Evolutionary conservation across 2,329 filamentous ascomycete species (phyloP).

Genomic region (Coniochaeta ligniaria): DNA sequence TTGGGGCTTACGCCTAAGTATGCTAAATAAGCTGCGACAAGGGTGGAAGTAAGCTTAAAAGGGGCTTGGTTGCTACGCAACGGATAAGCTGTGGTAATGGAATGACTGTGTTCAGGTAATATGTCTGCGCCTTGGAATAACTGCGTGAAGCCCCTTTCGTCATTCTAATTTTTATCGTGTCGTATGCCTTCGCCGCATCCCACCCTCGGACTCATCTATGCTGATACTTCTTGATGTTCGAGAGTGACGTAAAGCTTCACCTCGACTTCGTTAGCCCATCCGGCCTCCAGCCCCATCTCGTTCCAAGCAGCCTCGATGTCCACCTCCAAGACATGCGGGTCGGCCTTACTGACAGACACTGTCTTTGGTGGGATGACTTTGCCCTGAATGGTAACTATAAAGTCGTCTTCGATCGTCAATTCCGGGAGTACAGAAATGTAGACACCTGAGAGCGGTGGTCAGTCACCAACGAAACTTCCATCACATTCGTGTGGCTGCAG

Average conservation of each 20-base stretch:
- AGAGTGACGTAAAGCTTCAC: slow-evolving; percentile 53
- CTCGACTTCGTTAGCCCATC: slow-evolving; percentile 75
- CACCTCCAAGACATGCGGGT: slow-evolving; percentile 61
- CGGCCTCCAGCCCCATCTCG: slow-evolving; percentile 59
- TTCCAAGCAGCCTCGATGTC: slow-evolving; percentile 74
- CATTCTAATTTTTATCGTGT: background rate
- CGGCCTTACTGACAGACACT: slow-evolving; percentile 48
- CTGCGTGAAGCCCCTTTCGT: background rate
- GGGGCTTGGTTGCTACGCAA: background rate
- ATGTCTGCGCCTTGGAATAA: background rate
- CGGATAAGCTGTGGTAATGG: background rate
- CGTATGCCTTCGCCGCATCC: background rate
- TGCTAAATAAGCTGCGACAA: background rate
- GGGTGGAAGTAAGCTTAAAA: background rate
- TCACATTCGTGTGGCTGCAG: no score
- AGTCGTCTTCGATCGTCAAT: slow-evolving; percentile 53
- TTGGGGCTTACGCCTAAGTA: slow-evolving; percentile 23
- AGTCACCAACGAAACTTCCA: background rate
- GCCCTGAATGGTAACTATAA: slow-evolving; percentile 70
- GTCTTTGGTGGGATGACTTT: slow-evolving; percentile 60
- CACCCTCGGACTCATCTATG: background rate
- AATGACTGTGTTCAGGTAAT: background rate
- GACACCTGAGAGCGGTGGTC: slow-evolving; percentile 43
- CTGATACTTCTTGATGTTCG: slow-evolving; percentile 13
- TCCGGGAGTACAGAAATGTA: slow-evolving; percentile 66